Base-by-base conservation (phyloP, 805 yeast genomes). In the Cyberlindnera maclurae region DNA sequence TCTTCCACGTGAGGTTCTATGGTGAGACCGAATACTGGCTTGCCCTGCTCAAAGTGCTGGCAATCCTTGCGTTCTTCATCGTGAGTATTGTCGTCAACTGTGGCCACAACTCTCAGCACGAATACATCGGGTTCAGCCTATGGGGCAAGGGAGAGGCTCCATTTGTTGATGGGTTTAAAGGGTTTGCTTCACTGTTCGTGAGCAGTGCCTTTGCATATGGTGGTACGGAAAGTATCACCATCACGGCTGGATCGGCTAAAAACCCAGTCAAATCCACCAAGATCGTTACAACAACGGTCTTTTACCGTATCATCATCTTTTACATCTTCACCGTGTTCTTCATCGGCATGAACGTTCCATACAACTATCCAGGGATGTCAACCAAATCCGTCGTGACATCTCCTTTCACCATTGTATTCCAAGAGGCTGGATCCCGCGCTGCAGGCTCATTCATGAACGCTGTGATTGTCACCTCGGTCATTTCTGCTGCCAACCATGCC, bases 11-110 rank as follows among this genome's bases (percentile, higher is more conserved):
- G 24, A 64, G 60, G 39, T 72, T 75, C 50, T 73, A 71, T 42
- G 82, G 79, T 40, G 80, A 75, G 54, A 75, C 78, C 13, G 82
- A 75, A 52, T 71, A 82, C 42, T 71, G 77, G 59, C 77, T 82
- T 54, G 79, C 84, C 33, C 47, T 73, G 45, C 68, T 83, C 50
- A 83, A 82, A 57, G 74, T 82, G 20, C 58, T 80, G 31, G 75
- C 80, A 46, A 70, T 77, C 42, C 50, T 65, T 26, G 82, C 80
- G 9, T 75, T 73, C 51, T 72, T 75, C 57, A 67, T 77, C 40
- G 63, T 75, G 44, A 76, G 77, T 27, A 64, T 73, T 36, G 63
- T 71, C 37, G 54, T 68, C 38, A 64, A 59, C 36, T 62, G 67
- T 37, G 73, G 68, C 26, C 73, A 75, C 28, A 63, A 67, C 27